Evolutionary conservation across 139 green algal species (phyloP).

Genomic region (Chlamydomonas sp.): DNA sequence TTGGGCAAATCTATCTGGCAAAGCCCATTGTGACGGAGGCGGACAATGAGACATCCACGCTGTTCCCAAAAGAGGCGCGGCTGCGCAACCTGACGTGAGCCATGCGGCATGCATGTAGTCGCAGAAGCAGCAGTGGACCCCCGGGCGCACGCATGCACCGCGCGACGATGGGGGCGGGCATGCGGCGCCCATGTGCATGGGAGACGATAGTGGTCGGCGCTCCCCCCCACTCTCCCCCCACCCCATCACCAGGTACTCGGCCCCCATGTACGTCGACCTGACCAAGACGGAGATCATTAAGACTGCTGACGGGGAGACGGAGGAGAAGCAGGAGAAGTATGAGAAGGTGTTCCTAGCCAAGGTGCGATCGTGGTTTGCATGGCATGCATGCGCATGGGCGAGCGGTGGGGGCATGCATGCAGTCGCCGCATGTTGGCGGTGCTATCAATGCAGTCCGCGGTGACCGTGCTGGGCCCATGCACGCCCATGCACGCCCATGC

Average conservation of each 20-base stretch:
- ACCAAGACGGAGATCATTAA: conserved; percentile 60
- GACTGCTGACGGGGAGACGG: conserved; percentile 29
- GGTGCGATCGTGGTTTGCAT: too few species aligned
- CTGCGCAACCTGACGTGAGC: conserved; percentile 90
- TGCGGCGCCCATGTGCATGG: not conserved
- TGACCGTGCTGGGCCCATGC: too few species aligned
- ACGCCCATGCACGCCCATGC: too few species aligned
- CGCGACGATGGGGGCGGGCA: too few species aligned
- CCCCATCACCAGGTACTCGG: conserved; percentile 80
- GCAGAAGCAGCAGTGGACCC: conserved; percentile 5
- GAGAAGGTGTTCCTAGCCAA: conserved; percentile 93
- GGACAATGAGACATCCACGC: conserved; percentile 77
- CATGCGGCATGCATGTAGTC: conserved; percentile 1
- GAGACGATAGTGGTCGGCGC: too few species aligned
- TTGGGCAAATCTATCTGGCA: conserved; percentile 93
- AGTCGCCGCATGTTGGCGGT: too few species aligned
- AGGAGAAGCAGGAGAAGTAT: conserved; percentile 32
- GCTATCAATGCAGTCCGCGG: not conserved
- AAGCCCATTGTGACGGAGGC: conserved; percentile 87
- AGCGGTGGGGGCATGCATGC: too few species aligned
- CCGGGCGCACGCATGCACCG: conserved; percentile 3
- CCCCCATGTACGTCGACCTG: conserved; percentile 91
- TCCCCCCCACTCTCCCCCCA: too few species aligned
- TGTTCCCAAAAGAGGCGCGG: conserved; percentile 94
- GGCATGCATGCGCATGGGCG: too few species aligned